Percentiles rank a stretch among this genome's conserved stretches.
phyloP scores from a whole-genome alignment of 169 alveolate species.

The Plasmodium sp. region DNA sequence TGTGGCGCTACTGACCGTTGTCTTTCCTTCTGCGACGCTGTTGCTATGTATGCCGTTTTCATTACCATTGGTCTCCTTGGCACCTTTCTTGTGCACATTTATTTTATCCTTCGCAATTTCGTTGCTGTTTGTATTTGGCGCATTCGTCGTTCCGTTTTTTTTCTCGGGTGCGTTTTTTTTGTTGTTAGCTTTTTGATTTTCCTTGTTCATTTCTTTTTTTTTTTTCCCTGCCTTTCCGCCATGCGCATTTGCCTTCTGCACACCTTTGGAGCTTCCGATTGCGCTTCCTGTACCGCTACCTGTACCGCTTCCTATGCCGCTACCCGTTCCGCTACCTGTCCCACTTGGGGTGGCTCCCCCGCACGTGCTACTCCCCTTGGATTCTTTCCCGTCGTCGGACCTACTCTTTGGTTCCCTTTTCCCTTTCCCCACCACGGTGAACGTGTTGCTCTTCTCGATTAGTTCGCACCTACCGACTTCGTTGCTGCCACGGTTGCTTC shows the following conservation, averaged over 20 bases:
- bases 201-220: constrained; percentile 44
- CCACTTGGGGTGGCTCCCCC: background rate
- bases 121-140: background rate
- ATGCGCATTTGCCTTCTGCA: background rate
- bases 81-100: constrained; percentile 5
- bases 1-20: background rate
- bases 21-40: constrained; percentile 1
- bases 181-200: constrained; percentile 15
- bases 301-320: background rate
- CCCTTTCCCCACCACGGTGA: background rate
- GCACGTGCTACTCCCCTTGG: background rate
- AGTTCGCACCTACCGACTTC: background rate
- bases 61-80: constrained; percentile 13
- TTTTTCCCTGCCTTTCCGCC: constrained; percentile 3
- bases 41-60: constrained; percentile 3
- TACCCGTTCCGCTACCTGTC: background rate
- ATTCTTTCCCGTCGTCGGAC: background rate
- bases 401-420: background rate
- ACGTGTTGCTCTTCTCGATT: background rate
- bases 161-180: constrained; percentile 9
- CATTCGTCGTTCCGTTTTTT: constrained; percentile 8
- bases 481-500: background rate
- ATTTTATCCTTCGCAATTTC: constrained; percentile 17
- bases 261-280: background rate
- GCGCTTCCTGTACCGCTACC: background rate